Evolutionary conservation across 2,329 filamentous ascomycete species (phyloP).

Genomic region (Aspergillus phoenicis): DNA sequence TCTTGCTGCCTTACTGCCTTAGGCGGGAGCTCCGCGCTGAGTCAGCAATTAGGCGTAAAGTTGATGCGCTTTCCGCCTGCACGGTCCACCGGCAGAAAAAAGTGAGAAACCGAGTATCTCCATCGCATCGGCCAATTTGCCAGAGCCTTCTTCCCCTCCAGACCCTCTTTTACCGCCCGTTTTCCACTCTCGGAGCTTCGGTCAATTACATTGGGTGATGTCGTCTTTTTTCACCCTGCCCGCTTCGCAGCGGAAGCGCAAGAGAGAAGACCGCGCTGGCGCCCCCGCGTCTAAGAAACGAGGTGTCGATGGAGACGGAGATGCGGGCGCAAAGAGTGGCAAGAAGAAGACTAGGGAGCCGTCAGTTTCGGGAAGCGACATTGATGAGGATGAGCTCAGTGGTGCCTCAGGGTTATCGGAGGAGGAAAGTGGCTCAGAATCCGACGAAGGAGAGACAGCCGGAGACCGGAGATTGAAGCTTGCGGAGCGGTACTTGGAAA

Average conservation of each 20-base stretch:
- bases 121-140: neutral
- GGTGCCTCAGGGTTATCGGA: constrained; percentile 51
- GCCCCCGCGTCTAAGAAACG: constrained; percentile 50
- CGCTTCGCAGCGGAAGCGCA: constrained; percentile 85
- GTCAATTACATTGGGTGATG: constrained; percentile 55
- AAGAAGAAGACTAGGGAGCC: constrained; percentile 63
- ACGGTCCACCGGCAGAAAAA: constrained; percentile 42
- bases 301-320: constrained; percentile 41
- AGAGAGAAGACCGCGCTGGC: constrained; percentile 60
- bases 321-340: constrained; percentile 41
- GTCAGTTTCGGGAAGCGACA: constrained; percentile 84
- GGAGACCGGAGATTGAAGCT: constrained; percentile 83
- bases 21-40: constrained; percentile 37
- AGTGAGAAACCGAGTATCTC: constrained; percentile 24
- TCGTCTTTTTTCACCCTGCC: constrained; percentile 95
- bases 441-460: constrained; percentile 77
- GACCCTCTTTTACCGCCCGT: neutral
- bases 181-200: neutral
- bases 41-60: constrained; percentile 37
- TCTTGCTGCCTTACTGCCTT: constrained; percentile 24
- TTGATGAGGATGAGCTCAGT: constrained; percentile 64
- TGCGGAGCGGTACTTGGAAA: constrained; percentile 90
- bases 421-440: constrained; percentile 64
- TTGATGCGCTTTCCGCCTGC: constrained; percentile 31
- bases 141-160: neutral